Conservation (phyloP, 129 eudicot species). For the Centella asiatica region DNA sequence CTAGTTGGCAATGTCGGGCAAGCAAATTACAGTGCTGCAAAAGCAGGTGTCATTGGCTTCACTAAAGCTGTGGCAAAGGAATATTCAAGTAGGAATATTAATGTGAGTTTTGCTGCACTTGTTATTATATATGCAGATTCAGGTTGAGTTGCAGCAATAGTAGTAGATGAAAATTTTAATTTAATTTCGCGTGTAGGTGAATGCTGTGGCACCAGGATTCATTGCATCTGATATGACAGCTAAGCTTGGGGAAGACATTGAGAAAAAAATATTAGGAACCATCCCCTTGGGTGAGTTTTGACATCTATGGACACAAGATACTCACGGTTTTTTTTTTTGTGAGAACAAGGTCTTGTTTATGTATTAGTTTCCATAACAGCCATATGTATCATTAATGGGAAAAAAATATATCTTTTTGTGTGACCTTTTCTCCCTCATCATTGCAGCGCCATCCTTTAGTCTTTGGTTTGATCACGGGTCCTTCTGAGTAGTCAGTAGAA, state of each 20-base stretch:
- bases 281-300: slow-evolving; percentile 73
- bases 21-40: slow-evolving; percentile 98
- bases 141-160: not conserved
- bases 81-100: slow-evolving; percentile 84
- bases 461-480: too few relatives aligned
- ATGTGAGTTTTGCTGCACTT: slow-evolving; percentile 37
- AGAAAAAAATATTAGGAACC: slow-evolving; percentile 64
- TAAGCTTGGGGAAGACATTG: slow-evolving; percentile 77
- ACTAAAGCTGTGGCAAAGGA: slow-evolving; percentile 94
- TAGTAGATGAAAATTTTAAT: not conserved
- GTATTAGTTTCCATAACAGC: not conserved
- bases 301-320: too few relatives aligned
- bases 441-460: too few relatives aligned
- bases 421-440: too few relatives aligned
- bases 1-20: slow-evolving; percentile 88
- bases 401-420: too few relatives aligned
- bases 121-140: not conserved
- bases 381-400: too few relatives aligned
- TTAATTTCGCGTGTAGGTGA: slow-evolving; percentile 43
- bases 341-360: not conserved
- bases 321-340: not conserved
- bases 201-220: slow-evolving; percentile 98
- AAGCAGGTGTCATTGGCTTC: slow-evolving; percentile 92
- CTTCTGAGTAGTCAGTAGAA: too few relatives aligned
- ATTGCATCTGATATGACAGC: slow-evolving; percentile 98